These are phyloP conservation scores for Acanthamoeba comandoni DNA, from an alignment of 208 protist genomes.

Conservation along the genomic window DNA sequence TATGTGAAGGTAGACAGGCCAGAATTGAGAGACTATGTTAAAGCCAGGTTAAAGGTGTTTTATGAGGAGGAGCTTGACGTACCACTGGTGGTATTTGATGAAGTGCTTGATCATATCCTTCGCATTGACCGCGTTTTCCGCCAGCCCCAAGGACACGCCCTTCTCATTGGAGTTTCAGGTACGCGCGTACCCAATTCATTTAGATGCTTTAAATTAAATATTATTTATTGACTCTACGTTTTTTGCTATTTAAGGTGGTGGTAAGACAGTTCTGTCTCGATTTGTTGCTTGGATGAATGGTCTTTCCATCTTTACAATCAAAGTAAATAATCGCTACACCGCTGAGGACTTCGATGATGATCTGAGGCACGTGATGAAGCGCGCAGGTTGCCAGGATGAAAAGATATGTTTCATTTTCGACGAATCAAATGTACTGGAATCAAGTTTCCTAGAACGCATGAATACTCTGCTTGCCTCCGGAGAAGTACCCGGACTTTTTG, in stretches of 20 bases:
- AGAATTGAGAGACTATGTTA: slow-evolving; percentile 92
- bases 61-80: slow-evolving; percentile 98
- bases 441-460: slow-evolving; percentile 99
- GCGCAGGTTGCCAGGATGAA: slow-evolving; percentile 95
- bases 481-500: slow-evolving; percentile 98
- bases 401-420: slow-evolving; percentile 99
- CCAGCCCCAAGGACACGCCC: slow-evolving; percentile 96
- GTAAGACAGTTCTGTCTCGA: slow-evolving; percentile 97
- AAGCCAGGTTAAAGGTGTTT: slow-evolving; percentile 93
- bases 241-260: slow-evolving; percentile 96
- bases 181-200: background rate
- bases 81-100: slow-evolving; percentile 97
- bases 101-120: slow-evolving; percentile 97
- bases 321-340: slow-evolving; percentile 96
- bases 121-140: slow-evolving; percentile 98
- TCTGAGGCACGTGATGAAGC: slow-evolving; percentile 95
- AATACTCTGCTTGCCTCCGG: slow-evolving; percentile 98
- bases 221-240: slow-evolving; percentile 94
- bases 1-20: slow-evolving; percentile 93
- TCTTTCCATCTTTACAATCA: slow-evolving; percentile 96
- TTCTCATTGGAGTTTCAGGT: slow-evolving; percentile 96
- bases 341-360: slow-evolving; percentile 98
- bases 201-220: slow-evolving; percentile 24
- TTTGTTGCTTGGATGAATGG: slow-evolving; percentile 98
- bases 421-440: slow-evolving; percentile 98